Base-by-base conservation (phyloP, 31 red algal species). In the Endocladia muricata region DNA sequence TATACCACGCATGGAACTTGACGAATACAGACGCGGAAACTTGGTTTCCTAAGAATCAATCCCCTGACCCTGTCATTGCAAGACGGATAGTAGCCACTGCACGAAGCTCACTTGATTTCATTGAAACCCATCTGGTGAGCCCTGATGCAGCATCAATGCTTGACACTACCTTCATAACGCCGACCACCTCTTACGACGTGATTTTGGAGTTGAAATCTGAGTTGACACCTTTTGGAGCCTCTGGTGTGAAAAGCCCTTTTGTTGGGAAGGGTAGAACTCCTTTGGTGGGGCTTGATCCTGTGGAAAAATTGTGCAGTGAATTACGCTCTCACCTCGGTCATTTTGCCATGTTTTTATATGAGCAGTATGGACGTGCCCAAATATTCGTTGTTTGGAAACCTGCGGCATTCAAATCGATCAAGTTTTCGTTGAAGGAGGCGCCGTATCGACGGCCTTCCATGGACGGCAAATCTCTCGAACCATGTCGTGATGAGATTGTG, bases 301-400 rank as follows among this genome's bases (percentile, higher is more conserved):
- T 79, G 37, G 28, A 41, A 29, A 61, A 38, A 13, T 34, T 88
- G 36, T 25, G 58, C 41, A 52, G 43, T 30, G 44, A 70, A 9
- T 63, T 88, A 5, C 41, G 67, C 30, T 26, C 61, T 32, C 49
- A 58, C 1, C 74, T 88, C 43, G 75, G 84, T 26, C 31, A 47
- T 44, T 88, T 60, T 39, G 84, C 84, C 3, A 17, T 88, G 54
- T 88, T 88, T 61, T 42, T 79, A 33, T 66, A 62, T 59, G 54
- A 76, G 40, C 51, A 56, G 32, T 33, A 48, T 41, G 75, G 64
- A 26, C 48, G 84, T 23, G 15, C 35, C 28, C 37, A 72, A 26
- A 56, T 88, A 34, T 88, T 28, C 39, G 74, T 79, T 3, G 73
- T 88, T 25, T 88, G 73, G 84, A 26, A 66, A 32, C 84, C 84